Base-by-base conservation (phyloP, 2,329 filamentous ascomycete species). In the Fusarium sp. region DNA sequence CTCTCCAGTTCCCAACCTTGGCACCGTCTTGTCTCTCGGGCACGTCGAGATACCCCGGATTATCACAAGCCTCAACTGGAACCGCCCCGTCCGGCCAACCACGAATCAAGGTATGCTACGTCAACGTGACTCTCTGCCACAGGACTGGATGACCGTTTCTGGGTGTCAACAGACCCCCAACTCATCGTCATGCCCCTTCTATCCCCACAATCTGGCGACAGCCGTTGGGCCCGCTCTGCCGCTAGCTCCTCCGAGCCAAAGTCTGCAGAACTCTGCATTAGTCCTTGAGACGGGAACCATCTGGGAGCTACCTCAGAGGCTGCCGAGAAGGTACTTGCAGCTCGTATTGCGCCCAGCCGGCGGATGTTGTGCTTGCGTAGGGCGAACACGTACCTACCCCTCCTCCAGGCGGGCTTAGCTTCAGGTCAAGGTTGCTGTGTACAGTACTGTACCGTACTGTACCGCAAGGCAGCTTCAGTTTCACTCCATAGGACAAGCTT, bases 401-500 rank as follows among this genome's bases (percentile, higher is more conserved):
- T 56, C 58, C 56, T 53, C 46, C 39, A 27, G 30, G 40, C 40
- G 53, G 30, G 51, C 23, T 52, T 41, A 59, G 36, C 62, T 66
- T 30, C 18, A 46, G 62, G 28, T 60, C 54, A 30, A 46, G 16
- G 52, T 56, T 27, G 18, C 47, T 43, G n/a, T n/a, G n/a, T n/a
- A n/a, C n/a, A n/a, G n/a, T n/a, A n/a, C n/a, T n/a, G 10, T 31
- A 18, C 28, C 16, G 15, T 23, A 23, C 23, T 4, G 23, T 23
- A 23, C 23, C 23, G 23, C 23, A 23, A 23, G 23, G 23, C 23
- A 23, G 23, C 23, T 23, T 23, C 23, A 23, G 23, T 23, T 23
- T 23, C 23, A 23, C 23, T 23, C 10, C 23, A 16, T 23, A 11
- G n/a, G 77, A 78, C 18, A 71, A 74, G 1, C 57, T 80, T n/a